Conservation (phyloP, 129 eudicot species). For the Sambucus nigra region DNA sequence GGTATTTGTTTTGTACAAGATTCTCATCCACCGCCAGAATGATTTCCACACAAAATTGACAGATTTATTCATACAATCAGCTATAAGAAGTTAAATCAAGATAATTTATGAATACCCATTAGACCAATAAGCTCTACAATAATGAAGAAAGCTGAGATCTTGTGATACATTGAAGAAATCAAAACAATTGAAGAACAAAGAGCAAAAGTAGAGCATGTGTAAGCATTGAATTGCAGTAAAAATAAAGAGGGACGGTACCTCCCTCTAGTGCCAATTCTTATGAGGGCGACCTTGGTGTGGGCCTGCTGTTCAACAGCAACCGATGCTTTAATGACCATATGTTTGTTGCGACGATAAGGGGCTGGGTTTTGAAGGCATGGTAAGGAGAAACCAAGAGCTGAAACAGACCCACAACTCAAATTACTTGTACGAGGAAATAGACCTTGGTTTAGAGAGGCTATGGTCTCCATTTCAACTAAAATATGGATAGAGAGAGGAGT, state of each 20-base stretch:
- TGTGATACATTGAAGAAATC: neutral
- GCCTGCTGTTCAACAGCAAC: conserved; percentile 54
- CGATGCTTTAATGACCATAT: conserved; percentile 35
- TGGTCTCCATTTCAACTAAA: conserved; percentile 26
- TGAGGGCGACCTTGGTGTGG: conserved; percentile 47
- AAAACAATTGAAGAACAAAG: neutral
- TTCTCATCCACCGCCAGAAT: neutral
- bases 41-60: neutral
- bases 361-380: conserved; percentile 19
- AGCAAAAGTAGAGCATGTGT: neutral
- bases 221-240: neutral
- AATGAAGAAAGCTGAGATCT: too few species aligned
- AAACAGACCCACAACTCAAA: conserved; percentile 27
- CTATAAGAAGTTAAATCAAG: too few species aligned
- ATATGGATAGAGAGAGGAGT: conserved; percentile 2
- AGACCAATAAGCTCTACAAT: too few species aligned
- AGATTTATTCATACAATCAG: too few species aligned
- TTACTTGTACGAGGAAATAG: conserved; percentile 12
- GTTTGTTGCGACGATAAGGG: conserved; percentile 7
- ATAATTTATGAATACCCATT: too few species aligned
- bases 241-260: conserved; percentile 34
- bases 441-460: conserved; percentile 27
- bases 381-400: conserved; percentile 26
- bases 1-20: too few species aligned
- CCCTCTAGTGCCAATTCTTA: conserved; percentile 79